Evolutionary conservation across 192 early-diverging fungal species (phyloP).

Genomic region (Coemansia sp.): DNA sequence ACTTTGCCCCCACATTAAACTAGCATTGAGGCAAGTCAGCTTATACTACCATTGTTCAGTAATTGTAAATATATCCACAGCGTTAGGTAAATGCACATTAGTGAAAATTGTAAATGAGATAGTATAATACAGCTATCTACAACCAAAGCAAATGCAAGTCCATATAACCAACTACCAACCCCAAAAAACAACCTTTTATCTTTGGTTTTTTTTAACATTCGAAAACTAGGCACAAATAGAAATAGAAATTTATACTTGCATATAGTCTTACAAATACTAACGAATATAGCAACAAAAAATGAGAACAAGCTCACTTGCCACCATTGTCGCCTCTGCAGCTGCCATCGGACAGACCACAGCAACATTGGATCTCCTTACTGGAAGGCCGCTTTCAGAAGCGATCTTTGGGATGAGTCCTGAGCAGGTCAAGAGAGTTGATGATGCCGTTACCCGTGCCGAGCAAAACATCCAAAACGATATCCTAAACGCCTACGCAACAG

Average conservation of each 20-base stretch:
- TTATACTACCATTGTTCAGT: no score
- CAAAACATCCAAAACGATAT: conserved; percentile 15
- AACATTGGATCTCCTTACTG: conserved; percentile 42
- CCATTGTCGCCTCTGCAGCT: conserved; percentile 17
- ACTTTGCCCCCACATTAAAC: no score
- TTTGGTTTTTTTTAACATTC: not conserved
- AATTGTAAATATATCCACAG: not conserved
- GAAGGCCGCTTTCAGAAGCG: conserved; percentile 49
- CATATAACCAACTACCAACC: not conserved
- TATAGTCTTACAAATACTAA: not conserved
- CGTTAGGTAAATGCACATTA: not conserved
- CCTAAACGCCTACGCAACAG: conserved; percentile 16
- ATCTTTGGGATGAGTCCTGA: conserved; percentile 47
- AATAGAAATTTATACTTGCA: not conserved
- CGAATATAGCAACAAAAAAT: conserved; percentile 13
- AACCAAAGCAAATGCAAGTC: not conserved
- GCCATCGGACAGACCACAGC: conserved; percentile 40
- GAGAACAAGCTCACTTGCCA: conserved; percentile 29
- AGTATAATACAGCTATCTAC: no score
- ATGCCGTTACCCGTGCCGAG: conserved; percentile 36
- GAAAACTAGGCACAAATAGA: no score
- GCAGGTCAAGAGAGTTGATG: conserved; percentile 53
- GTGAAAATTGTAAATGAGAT: no score
- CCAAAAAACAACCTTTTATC: not conserved
- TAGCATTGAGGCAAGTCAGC: no score